Base-by-base conservation (phyloP, 169 alveolate species). In the Cyclospora cayetanensis region DNA sequence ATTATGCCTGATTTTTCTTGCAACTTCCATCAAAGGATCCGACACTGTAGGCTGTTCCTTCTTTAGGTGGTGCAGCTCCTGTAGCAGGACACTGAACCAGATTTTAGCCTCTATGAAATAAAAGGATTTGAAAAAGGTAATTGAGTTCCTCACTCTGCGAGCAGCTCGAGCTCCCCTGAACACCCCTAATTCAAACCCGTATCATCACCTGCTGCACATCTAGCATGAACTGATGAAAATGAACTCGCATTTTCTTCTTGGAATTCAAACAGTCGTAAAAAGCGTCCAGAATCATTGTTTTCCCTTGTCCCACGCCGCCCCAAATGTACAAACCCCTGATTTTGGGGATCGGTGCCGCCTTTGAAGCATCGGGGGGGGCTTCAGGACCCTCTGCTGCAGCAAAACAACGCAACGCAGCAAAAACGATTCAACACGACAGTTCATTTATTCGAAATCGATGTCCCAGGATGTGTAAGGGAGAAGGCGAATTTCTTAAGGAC, bases 301-400 rank as follows among this genome's bases (percentile, higher is more conserved):
- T 97, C 27, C 98, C 98, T 70, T 96, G 94, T 2, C 98, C 98
- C 29, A 97, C 97, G 5, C 95, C 95, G 0, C 98, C 98, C 94
- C 93, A 95, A 7, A 96, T 76, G 91, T 97, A 97, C n/a, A 96
- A 63, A 5, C 98, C 94, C 46, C 60, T 20, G 7, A 82, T 68
- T 4, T 15, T 80, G 0, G 92, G 92, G 50, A 3, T 18, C 0
- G 12, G 35, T 12, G 80, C 66, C 15, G 53, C 41, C 15, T 53
- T 37, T 11, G 70, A 77, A 35, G 35, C 65, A n/a, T 34, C 85
- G 4, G 35, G 60, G 27, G 29, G 65, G 7, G 41, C 34, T 12
- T 53, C 35, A 46, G 55, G 22, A 46, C 22, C 55, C 55, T 46
- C 55, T 46, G 55, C 55, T 9, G 55, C 55, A 46, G 55, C 55